These are phyloP conservation scores for Malassezia restricta DNA, from an alignment of 1,284 basidiomycete species.

Conservation along the genomic window DNA sequence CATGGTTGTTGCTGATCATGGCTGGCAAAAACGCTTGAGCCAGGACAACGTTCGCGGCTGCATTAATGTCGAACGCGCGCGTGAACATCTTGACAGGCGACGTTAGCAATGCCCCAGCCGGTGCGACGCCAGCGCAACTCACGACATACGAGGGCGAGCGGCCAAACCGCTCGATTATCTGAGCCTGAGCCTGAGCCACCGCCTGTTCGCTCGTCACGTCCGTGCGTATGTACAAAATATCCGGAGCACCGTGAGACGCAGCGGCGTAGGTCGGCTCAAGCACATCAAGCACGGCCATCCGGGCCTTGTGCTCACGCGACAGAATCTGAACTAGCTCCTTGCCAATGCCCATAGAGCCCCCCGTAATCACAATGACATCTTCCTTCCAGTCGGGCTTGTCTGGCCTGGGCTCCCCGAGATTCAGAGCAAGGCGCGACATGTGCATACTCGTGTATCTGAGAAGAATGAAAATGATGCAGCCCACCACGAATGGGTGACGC, in stretches of 20 bases:
- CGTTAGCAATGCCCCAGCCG: constrained; percentile 31
- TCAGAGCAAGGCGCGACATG: constrained; percentile 29
- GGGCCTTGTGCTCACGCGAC: constrained; percentile 26
- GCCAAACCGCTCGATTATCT: constrained; percentile 33
- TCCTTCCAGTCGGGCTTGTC: constrained; percentile 33
- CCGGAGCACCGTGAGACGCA: constrained; percentile 29
- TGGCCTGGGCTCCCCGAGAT: constrained; percentile 25
- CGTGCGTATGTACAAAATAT: constrained; percentile 41
- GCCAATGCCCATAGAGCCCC: constrained; percentile 42
- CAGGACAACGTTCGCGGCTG: constrained; percentile 35
- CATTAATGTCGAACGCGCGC: constrained; percentile 38
- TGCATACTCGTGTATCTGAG: constrained; percentile 24
- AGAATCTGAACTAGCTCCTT: constrained; percentile 37
- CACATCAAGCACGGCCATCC: constrained; percentile 42
- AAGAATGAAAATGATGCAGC: constrained; percentile 25
- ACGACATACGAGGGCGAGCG: constrained; percentile 25
- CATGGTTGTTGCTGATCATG: constrained; percentile 40
- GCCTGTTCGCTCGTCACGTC: constrained; percentile 34
- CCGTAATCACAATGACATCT: constrained; percentile 42
- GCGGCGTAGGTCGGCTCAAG: constrained; percentile 31
- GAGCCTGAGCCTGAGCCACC: constrained; percentile 25
- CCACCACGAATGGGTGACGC: constrained; percentile 30
- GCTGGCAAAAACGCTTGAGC: constrained; percentile 38
- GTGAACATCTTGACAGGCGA: constrained; percentile 21
- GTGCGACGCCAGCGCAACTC: constrained; percentile 41